Percentiles rank a stretch among this genome's conserved stretches.
Conservation (phyloP, 352 stramenopile species). For the Saprolegnia diclina region DNA sequence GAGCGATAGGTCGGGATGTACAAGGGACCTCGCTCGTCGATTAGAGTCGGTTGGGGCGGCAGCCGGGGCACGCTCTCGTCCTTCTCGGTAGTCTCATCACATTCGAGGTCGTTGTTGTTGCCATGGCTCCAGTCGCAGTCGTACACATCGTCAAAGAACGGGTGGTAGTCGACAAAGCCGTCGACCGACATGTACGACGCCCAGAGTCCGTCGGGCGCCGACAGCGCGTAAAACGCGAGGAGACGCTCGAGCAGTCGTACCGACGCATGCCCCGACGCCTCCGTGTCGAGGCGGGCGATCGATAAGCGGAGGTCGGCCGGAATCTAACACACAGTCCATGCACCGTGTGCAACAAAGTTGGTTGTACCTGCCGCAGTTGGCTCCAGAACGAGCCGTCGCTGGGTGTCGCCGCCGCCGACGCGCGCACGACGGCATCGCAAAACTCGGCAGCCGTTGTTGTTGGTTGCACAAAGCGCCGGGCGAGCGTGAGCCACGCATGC, state of each 20-base stretch:
- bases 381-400: neutral
- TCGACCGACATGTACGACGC: slow-evolving; percentile 9
- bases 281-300: slow-evolving; percentile 7
- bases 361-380: neutral
- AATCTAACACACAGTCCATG: slow-evolving; percentile 1
- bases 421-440: slow-evolving; percentile 42
- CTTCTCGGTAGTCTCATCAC: too few species aligned
- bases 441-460: slow-evolving; percentile 43
- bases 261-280: neutral
- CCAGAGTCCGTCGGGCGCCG: neutral
- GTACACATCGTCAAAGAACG: slow-evolving; percentile 25
- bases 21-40: slow-evolving; percentile 17
- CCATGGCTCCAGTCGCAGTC: slow-evolving; percentile 2
- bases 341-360: neutral
- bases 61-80: neutral
- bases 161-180: slow-evolving; percentile 18
- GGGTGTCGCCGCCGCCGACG: neutral
- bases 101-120: neutral
- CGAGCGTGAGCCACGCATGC: slow-evolving; percentile 59
- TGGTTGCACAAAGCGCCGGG: slow-evolving; percentile 35
- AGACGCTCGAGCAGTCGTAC: neutral
- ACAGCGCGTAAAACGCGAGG: slow-evolving; percentile 9
- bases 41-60: neutral
- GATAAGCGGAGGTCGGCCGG: slow-evolving; percentile 10
- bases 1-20: slow-evolving; percentile 23